Conservation (phyloP, 1,139 yeast genomes). For the Schwanniomyces etchellsii region DNA sequence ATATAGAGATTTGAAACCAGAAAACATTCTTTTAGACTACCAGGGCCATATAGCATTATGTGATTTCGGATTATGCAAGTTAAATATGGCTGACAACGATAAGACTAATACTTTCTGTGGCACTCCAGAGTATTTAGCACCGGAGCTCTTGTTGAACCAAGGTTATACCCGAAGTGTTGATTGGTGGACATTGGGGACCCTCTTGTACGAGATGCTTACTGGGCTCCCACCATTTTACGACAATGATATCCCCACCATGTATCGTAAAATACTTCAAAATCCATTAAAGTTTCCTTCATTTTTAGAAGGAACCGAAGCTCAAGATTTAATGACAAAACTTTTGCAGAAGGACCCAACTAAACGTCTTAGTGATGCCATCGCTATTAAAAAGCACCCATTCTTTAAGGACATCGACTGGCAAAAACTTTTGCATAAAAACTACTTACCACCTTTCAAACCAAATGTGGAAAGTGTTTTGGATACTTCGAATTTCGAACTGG, state of each 20-base stretch:
- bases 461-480: slow-evolving; percentile 82
- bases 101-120: slow-evolving; percentile 96
- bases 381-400: slow-evolving; percentile 79
- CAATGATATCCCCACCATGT: slow-evolving; percentile 92
- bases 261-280: slow-evolving; percentile 83
- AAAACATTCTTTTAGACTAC: slow-evolving; percentile 85
- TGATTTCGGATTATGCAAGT: slow-evolving; percentile 93
- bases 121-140: slow-evolving; percentile 94
- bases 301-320: slow-evolving; percentile 78
- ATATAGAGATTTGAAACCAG: slow-evolving; percentile 94
- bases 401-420: slow-evolving; percentile 91
- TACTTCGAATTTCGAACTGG: slow-evolving; percentile 89
- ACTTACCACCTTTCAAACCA: slow-evolving; percentile 95
- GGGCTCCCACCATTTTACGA: slow-evolving; percentile 96
- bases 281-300: slow-evolving; percentile 85
- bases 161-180: slow-evolving; percentile 95
- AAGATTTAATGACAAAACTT: slow-evolving; percentile 69
- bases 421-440: slow-evolving; percentile 76
- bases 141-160: slow-evolving; percentile 83
- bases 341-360: slow-evolving; percentile 80
- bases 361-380: slow-evolving; percentile 79
- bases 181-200: slow-evolving; percentile 96
- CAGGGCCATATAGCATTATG: slow-evolving; percentile 97
- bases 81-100: slow-evolving; percentile 84
- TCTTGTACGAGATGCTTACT: slow-evolving; percentile 91